phyloP scores from a whole-genome alignment of 2,329 filamentous ascomycete genomes.

The Aspergillus sp. region DNA sequence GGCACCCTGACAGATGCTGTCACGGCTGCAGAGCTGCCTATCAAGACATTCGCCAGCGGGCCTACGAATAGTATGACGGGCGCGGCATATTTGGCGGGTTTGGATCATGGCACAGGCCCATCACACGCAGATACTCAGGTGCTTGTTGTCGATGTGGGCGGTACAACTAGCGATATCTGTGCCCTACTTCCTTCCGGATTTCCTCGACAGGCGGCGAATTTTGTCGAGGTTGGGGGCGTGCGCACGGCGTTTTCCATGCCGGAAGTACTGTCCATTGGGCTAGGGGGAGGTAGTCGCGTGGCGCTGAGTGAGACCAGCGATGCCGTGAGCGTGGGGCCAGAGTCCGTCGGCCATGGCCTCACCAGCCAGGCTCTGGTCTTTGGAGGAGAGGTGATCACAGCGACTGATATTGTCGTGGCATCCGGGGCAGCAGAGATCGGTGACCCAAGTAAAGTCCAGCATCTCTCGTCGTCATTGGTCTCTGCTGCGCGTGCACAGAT shows the following conservation, averaged over 20 bases:
- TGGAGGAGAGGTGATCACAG: conserved; percentile 46
- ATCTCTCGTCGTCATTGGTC: conserved; percentile 13
- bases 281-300: conserved; percentile 48
- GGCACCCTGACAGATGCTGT: conserved; percentile 43
- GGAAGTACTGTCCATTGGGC: conserved; percentile 48
- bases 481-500: conserved; percentile 28
- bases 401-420: conserved; percentile 42
- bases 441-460: conserved; percentile 12
- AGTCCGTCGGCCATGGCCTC: conserved; percentile 48
- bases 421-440: conserved; percentile 16
- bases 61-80: conserved; percentile 48
- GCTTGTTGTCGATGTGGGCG: conserved; percentile 52
- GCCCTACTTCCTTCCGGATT: conserved; percentile 52
- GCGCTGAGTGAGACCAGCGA: conserved; percentile 14
- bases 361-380: conserved; percentile 44
- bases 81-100: conserved; percentile 30
- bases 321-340: conserved; percentile 45
- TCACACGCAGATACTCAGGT: conserved; percentile 4
- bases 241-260: conserved; percentile 53
- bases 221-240: conserved; percentile 51
- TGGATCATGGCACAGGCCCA: conserved; percentile 3
- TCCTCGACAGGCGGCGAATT: conserved; percentile 52
- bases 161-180: conserved; percentile 55
- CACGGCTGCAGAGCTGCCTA: conserved; percentile 41
- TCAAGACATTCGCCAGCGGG: conserved; percentile 45